Conservation (phyloP, 352 stramenopile species). For the Phytopythium vexans region DNA sequence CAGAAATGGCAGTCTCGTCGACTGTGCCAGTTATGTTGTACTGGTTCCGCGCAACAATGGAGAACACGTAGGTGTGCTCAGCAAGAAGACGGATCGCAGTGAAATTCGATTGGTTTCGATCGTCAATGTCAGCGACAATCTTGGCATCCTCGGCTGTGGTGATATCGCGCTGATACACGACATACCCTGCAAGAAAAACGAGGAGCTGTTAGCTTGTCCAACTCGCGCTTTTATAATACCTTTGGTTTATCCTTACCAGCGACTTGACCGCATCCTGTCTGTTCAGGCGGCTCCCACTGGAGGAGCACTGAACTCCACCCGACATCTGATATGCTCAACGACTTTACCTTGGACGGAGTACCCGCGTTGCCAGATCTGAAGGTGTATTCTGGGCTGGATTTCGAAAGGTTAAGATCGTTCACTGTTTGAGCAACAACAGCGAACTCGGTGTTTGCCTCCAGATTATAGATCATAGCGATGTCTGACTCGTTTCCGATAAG, state of each 20-base stretch:
- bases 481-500: too few species aligned
- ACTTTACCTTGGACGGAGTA: slow-evolving; percentile 10
- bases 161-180: slow-evolving; percentile 12
- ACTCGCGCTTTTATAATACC: not conserved
- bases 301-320: slow-evolving; percentile 25
- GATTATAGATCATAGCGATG: too few species aligned
- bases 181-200: slow-evolving; percentile 17
- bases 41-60: slow-evolving; percentile 37
- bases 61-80: slow-evolving; percentile 26
- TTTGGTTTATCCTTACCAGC: slow-evolving; percentile 17
- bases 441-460: too few species aligned
- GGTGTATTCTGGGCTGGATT: slow-evolving; percentile 10
- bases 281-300: slow-evolving; percentile 25
- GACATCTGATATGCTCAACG: slow-evolving; percentile 12
- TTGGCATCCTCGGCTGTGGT: not conserved
- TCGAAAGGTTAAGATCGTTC: slow-evolving; percentile 6
- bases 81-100: slow-evolving; percentile 20
- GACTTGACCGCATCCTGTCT: slow-evolving; percentile 37
- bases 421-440: too few species aligned
- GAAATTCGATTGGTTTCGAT: slow-evolving; percentile 11
- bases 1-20: slow-evolving; percentile 12
- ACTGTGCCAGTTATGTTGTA: slow-evolving; percentile 22
- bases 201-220: not conserved
- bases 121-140: slow-evolving; percentile 21
- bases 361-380: slow-evolving; percentile 20